Percentiles rank a stretch among this genome's conserved stretches.
Conservation (phyloP, 225 moss, liverwort and hornwort species). For the Marchantia paleacea region DNA sequence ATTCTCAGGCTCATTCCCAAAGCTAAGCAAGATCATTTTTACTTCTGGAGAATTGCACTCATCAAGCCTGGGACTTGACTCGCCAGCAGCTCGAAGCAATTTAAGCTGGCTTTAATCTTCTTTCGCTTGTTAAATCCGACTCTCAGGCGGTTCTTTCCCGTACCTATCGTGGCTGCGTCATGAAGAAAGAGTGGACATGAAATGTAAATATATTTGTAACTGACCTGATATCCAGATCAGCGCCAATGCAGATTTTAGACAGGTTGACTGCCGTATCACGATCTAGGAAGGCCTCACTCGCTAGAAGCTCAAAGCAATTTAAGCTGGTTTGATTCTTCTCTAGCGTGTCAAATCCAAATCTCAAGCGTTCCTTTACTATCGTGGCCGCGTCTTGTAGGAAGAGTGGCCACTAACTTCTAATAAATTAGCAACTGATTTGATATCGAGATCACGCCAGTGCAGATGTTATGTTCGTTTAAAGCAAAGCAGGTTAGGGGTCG, state of each 20-base stretch:
- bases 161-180: neutral
- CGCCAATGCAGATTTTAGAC: too few species aligned
- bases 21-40: neutral
- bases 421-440: too few species aligned
- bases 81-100: neutral
- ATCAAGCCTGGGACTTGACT: neutral
- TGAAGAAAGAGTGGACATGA: neutral
- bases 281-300: too few species aligned
- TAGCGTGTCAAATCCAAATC: neutral
- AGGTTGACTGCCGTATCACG: too few species aligned
- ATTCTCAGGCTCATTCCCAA: neutral
- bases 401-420: neutral
- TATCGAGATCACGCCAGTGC: too few species aligned
- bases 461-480: too few species aligned
- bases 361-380: neutral
- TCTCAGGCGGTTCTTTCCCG: neutral
- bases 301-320: neutral
- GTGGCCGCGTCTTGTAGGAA: neutral
- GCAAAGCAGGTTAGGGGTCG: too few species aligned
- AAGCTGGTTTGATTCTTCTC: neutral
- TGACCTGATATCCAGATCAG: too few species aligned
- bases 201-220: too few species aligned
- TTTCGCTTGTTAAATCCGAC: neutral
- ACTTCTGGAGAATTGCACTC: neutral
- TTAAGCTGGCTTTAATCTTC: neutral